A percentile compares a stretch with the other conserved stretches of the same genome.
phyloP scores from a whole-genome alignment of 2,329 filamentous ascomycete species.

The Huntiella decipiens region DNA sequence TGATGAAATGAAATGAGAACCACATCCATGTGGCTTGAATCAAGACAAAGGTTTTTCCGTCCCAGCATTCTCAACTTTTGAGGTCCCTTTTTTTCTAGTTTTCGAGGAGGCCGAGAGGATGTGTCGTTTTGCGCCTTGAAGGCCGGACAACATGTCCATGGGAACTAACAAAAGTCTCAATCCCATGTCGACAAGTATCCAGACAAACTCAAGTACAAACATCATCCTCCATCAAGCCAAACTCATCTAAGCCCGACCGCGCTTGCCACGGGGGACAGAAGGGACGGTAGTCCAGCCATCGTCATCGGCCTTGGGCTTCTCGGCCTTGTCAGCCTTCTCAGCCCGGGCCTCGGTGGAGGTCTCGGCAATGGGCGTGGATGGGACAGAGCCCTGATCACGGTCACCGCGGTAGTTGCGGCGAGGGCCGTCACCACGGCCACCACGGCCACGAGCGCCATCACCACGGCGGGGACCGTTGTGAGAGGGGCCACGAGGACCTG shows the following conservation, averaged over 20 bases:
- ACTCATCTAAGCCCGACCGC: slow-evolving; percentile 1
- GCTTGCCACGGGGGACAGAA: slow-evolving; percentile 13
- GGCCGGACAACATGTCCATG: too few species aligned
- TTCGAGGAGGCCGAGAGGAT: too few species aligned
- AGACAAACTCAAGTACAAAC: neutral
- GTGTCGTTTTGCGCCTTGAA: too few species aligned
- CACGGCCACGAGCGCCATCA: slow-evolving; percentile 21
- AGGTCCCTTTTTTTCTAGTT: neutral
- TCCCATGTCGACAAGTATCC: neutral
- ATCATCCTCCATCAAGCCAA: slow-evolving; percentile 2
- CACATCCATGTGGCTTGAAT: too few species aligned
- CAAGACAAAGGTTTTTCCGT: too few species aligned
- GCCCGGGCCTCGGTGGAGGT: slow-evolving; percentile 12
- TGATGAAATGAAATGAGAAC: neutral
- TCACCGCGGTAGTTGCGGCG: slow-evolving; percentile 17
- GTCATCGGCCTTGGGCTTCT: slow-evolving; percentile 25
- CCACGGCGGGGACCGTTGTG: slow-evolving; percentile 22
- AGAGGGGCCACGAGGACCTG: slow-evolving; percentile 25
- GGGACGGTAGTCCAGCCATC: slow-evolving; percentile 47
- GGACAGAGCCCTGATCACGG: slow-evolving; percentile 5
- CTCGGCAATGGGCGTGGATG: slow-evolving; percentile 13
- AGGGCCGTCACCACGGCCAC: slow-evolving; percentile 5
- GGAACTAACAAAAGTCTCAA: too few species aligned
- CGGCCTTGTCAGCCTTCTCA: slow-evolving; percentile 13
- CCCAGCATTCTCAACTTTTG: neutral